Evolutionary conservation across 2,329 filamentous ascomycete genomes (phyloP), one percentile per base, ranked within the genome.

Genomic region (Zymoseptoria ardabiliae): DNA sequence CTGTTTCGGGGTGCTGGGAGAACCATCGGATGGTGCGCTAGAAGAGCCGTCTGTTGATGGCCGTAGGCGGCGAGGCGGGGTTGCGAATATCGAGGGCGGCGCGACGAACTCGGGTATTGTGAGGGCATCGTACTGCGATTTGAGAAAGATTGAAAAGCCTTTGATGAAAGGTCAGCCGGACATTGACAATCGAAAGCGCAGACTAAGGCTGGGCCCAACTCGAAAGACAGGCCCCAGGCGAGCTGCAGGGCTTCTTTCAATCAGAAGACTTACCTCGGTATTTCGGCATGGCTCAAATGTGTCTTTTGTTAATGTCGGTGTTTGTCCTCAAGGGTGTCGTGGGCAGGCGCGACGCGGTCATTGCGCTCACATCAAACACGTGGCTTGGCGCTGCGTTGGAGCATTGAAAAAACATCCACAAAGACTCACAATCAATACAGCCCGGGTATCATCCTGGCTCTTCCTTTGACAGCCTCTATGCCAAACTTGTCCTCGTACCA

Each of bases 401-500:
- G 35, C 35, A 45, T 7, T 17, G 13, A n/a, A n/a, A 6, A 8
- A 8, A 5, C 4, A 45, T 17, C 35, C 35, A 17, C 13, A 17
- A 17, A 3, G 1, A 45, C 35, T 17, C 17, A n/a, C 35, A 45
- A 6, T 66, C 53, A 72, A 51, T 61, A 73, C 10, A 91, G 57
- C 59, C 81, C 80, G 1, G 91, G 91, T 63, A 96, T 81, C 85
- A 96, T 93, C 64, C 78, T 86, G 86, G 87, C 91, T 71, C 82
- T 86, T 17, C 75, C 75, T 59, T 78, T 77, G 28, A 93, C 81
- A 56, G 79, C 80, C 13, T 86, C 81, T 53, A 73, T 72, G 9
- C 90, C 90, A 72, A 96, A 96, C 69, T 86, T 91, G 21, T 80
- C 74, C 63, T 76, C 76, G 76, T 95, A 95, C 91, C 91, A 97